Evolutionary conservation across 2,329 filamentous ascomycete species (phyloP), one percentile per base, ranked within the genome.

Genomic region (Cercospora sp.): DNA sequence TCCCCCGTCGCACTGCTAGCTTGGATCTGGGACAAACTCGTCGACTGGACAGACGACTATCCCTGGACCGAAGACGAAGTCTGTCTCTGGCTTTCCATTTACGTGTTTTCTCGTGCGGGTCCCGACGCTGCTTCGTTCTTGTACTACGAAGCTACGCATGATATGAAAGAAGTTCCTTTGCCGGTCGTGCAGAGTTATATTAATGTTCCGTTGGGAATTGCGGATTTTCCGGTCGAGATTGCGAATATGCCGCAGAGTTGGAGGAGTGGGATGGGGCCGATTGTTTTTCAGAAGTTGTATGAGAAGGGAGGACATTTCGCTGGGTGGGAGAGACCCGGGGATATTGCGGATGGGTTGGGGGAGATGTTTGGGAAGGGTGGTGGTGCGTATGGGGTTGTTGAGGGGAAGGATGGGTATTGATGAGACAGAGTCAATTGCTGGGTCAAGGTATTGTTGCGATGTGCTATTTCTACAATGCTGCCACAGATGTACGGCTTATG

Each of bases 1-100:
- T 89, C 86, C 3, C 92, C 91, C 0, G 86, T 91, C 0, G 61
- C 58, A 3, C 80, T 92, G 4, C 82, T 94, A 1, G 87, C 90
- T 0, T 94, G 91, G 91, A 88, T 94, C 34, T 91, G 91, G 72
- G 92, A 94, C 79, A 94, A 94, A 77, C 80, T 94, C 51, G 87
- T 90, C 71, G 89, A 91, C 73, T 94, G 91, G 91, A 88, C 88
- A 0, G 91, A 94, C 73, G 74, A 74, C 1, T 93, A 93, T 74
- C 81, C 85, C 0, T 94, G 90, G 90, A 89, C 87, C 0, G 89
- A 92, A 68, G 90, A 93, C 65, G 90, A 93, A 79, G 85, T 94
- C 8, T 80, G 92, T 30, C 91, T 88, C 0, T 94, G 91, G 91
- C 79, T 93, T 0, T 87, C 84, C 64, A 85, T 94, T 45, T 94